phyloP scores from a whole-genome alignment of 2,329 filamentous ascomycete species.

The Ascochyta clinopodiicola region DNA sequence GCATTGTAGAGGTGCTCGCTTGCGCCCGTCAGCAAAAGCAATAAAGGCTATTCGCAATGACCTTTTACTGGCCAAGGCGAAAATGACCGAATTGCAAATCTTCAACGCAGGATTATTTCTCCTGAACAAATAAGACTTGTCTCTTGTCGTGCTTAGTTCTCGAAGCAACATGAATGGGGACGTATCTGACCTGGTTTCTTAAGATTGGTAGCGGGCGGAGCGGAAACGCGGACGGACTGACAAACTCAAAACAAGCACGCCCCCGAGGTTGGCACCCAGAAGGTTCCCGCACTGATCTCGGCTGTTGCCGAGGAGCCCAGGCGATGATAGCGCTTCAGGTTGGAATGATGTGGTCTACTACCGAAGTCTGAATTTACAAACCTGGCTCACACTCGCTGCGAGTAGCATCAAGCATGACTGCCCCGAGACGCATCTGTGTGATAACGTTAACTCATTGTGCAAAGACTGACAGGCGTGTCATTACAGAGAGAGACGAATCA shows the following conservation, averaged over 20 bases:
- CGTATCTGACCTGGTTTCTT: constrained; percentile 26
- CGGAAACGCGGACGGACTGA: constrained; percentile 36
- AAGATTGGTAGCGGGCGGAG: constrained; percentile 35
- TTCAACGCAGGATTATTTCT: constrained; percentile 1
- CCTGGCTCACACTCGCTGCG: background rate
- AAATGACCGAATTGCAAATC: background rate
- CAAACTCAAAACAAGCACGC: constrained; percentile 40
- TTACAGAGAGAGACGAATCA: constrained; percentile 19
- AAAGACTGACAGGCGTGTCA: constrained; percentile 10
- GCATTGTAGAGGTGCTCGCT: constrained; percentile 31
- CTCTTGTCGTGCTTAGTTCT: background rate
- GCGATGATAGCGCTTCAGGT: constrained; percentile 8
- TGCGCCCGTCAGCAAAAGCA: constrained; percentile 39
- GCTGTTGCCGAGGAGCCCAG: constrained; percentile 31
- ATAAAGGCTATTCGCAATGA: constrained; percentile 16
- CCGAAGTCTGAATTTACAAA: background rate
- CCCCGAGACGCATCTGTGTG: constrained; percentile 5
- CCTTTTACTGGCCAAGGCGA: constrained; percentile 6
- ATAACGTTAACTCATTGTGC: constrained; percentile 2
- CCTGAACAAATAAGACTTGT: background rate
- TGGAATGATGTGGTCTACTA: constrained; percentile 3
- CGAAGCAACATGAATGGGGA: background rate
- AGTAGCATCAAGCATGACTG: background rate
- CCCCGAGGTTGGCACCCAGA: constrained; percentile 39
- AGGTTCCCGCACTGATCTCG: constrained; percentile 35